These are phyloP conservation scores for Septoria linicola DNA, from an alignment of 2,329 filamentous ascomycete species.

Conservation along the genomic window DNA sequence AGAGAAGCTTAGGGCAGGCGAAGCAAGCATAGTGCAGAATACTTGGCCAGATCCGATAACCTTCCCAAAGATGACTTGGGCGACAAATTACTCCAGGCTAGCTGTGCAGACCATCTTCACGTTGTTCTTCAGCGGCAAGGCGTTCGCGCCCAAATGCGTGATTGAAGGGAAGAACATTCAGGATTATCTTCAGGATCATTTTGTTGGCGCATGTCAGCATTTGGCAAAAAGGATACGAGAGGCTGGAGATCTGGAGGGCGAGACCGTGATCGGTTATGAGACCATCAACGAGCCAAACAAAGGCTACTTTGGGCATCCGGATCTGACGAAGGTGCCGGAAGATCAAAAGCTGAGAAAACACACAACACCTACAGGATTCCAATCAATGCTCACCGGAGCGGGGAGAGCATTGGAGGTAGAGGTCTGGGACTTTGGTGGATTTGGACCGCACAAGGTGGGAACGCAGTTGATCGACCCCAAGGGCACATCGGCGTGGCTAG, in stretches of 20 bases:
- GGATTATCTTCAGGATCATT: constrained; percentile 88
- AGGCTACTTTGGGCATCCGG: constrained; percentile 78
- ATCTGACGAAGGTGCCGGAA: constrained; percentile 75
- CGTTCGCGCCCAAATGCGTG: constrained; percentile 94
- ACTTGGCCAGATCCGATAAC: constrained; percentile 79
- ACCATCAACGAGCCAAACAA: constrained; percentile 93
- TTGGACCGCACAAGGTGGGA: constrained; percentile 89
- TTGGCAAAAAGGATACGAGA: constrained; percentile 83
- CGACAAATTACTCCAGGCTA: constrained; percentile 89
- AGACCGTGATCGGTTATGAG: constrained; percentile 92
- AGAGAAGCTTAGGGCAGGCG: constrained; percentile 76
- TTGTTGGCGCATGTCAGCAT: constrained; percentile 74
- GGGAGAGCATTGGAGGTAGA: constrained; percentile 87
- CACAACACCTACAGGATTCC: constrained; percentile 90
- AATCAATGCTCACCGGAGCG: constrained; percentile 87
- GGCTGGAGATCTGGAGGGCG: constrained; percentile 81
- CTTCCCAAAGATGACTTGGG: constrained; percentile 99
- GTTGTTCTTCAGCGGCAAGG: constrained; percentile 83
- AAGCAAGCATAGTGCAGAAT: constrained; percentile 93
- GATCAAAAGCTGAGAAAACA: constrained; percentile 92
- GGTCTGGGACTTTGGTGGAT: constrained; percentile 88
- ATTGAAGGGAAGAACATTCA: constrained; percentile 95
- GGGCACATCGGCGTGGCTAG: constrained; percentile 79
- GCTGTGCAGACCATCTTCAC: constrained; percentile 90
- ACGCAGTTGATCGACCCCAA: constrained; percentile 80